Conservation (phyloP, 2,329 filamentous ascomycete species). For the Penicillium sp. region DNA sequence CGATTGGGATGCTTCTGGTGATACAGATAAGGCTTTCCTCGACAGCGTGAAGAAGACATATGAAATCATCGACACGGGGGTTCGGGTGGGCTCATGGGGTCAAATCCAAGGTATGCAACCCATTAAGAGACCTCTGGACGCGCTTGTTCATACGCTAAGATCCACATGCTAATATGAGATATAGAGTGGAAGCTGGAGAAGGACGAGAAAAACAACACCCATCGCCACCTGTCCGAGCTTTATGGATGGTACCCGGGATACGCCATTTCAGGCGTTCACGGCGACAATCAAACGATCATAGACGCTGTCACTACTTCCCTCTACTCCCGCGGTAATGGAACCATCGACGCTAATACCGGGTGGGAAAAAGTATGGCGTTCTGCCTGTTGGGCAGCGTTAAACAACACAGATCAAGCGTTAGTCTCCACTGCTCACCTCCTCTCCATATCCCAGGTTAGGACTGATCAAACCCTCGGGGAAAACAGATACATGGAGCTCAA, state of each 20-base stretch:
- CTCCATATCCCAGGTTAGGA: neutral
- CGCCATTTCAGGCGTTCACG: slow-evolving; percentile 44
- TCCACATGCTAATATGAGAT: neutral
- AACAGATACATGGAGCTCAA: neutral
- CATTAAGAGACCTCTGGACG: neutral
- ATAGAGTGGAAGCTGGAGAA: neutral
- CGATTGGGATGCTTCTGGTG: neutral
- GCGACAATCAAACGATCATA: slow-evolving; percentile 47
- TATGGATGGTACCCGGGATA: slow-evolving; percentile 58
- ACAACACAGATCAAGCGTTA: slow-evolving; percentile 49
- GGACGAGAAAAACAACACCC: neutral
- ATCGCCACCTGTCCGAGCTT: slow-evolving; percentile 57
- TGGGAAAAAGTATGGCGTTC: slow-evolving; percentile 61
- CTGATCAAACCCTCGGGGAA: neutral
- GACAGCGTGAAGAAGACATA: neutral
- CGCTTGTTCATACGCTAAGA: too few relatives aligned
- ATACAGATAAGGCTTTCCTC: neutral
- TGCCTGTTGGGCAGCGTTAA: slow-evolving; percentile 57
- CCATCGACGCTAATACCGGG: slow-evolving; percentile 52
- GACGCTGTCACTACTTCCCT: neutral
- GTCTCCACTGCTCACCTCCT: neutral
- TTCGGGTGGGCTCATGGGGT: neutral
- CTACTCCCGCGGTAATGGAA: slow-evolving; percentile 5
- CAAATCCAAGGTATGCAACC: neutral
- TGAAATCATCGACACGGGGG: neutral